Conservation (phyloP, 495 filamentous ascomycete species). For the Neurospora terricola region DNA sequence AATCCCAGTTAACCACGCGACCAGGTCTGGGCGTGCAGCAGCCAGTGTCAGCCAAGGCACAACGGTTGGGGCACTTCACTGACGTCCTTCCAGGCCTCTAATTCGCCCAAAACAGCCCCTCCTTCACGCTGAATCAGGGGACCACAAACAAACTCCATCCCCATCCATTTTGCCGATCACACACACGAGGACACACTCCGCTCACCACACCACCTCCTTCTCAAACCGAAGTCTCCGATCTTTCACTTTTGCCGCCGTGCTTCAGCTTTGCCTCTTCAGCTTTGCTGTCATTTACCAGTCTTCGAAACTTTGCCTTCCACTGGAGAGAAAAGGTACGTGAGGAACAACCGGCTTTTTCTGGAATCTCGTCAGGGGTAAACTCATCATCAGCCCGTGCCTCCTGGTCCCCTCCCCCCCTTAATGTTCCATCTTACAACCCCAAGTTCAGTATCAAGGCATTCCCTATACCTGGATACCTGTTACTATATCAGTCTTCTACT, state of each 20-base stretch:
- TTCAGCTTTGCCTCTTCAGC: neutral
- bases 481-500: neutral
- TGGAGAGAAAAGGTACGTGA: neutral
- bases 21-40: conserved; percentile 8
- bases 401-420: neutral
- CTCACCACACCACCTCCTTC: neutral
- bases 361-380: neutral
- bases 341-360: neutral
- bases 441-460: neutral
- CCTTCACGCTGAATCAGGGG: neutral
- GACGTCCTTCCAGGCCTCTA: neutral
- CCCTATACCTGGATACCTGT: neutral
- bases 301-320: neutral
- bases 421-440: neutral
- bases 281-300: neutral
- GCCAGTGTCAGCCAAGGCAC: neutral
- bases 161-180: neutral
- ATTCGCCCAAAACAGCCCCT: neutral
- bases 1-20: conserved; percentile 24
- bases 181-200: neutral
- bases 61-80: neutral
- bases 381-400: neutral
- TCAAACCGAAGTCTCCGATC: neutral
- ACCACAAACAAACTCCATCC: neutral
- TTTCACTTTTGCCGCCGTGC: neutral